Evolutionary conservation across 768 basidiomycete genomes (phyloP).

Genomic region (Boletellus ananas): DNA sequence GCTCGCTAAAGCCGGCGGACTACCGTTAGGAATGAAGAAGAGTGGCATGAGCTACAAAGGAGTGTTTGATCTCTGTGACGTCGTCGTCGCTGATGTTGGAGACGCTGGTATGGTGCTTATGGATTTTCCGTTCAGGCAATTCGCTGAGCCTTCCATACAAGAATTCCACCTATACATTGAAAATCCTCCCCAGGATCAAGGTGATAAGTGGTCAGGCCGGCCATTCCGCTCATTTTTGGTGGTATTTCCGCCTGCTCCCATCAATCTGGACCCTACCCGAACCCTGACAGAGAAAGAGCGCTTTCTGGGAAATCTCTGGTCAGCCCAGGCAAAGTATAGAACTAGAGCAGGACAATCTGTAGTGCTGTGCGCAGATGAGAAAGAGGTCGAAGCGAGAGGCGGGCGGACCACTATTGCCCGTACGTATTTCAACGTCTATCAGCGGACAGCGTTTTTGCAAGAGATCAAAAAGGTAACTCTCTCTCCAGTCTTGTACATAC

Average conservation of each 20-base stretch:
- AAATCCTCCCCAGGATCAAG: constrained; percentile 74
- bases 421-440: constrained; percentile 89
- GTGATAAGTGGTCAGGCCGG: constrained; percentile 84
- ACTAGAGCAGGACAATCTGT: constrained; percentile 71
- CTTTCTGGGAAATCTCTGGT: constrained; percentile 89
- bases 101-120: constrained; percentile 59
- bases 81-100: constrained; percentile 82
- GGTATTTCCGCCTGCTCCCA: constrained; percentile 68
- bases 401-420: constrained; percentile 64
- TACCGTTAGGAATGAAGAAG: constrained; percentile 67
- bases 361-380: constrained; percentile 64
- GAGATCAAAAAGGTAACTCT: constrained; percentile 70
- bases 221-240: constrained; percentile 77
- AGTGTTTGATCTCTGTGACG: constrained; percentile 77
- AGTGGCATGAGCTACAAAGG: constrained; percentile 82
- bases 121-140: not conserved
- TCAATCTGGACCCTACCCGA: constrained; percentile 62
- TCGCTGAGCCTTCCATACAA: constrained; percentile 30
- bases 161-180: constrained; percentile 87
- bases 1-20: constrained; percentile 56
- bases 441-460: constrained; percentile 72
- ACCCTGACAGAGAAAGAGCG: constrained; percentile 68
- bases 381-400: constrained; percentile 67
- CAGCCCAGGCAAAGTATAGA: constrained; percentile 77
- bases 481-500: not conserved